A percentile compares a stretch with the other conserved stretches of the same genome.
Conservation (phyloP, 495 filamentous ascomycete genomes). For the Cercophora newfieldiana region DNA sequence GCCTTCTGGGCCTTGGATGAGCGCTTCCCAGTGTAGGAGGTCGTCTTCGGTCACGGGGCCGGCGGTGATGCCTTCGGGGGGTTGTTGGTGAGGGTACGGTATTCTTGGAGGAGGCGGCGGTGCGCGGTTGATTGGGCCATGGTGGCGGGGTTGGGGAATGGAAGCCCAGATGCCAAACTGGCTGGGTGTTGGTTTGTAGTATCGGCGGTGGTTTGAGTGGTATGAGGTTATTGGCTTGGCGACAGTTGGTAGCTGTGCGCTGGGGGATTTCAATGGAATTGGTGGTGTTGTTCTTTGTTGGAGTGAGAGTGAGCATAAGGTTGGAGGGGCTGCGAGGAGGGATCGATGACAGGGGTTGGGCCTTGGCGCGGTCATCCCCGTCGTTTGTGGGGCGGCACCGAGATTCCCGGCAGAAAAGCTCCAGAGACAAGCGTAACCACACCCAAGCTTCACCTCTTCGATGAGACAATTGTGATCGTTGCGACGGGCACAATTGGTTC, state of each 20-base stretch:
- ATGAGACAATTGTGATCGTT: neutral
- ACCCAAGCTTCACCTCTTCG: neutral
- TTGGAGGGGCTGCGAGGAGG: neutral
- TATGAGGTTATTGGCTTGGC: neutral
- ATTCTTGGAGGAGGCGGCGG: conserved; percentile 95
- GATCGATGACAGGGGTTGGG: neutral
- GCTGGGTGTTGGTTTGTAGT: neutral
- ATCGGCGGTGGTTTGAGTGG: neutral
- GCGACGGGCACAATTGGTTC: neutral
- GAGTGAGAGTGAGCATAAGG: neutral
- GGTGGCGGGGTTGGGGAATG: conserved; percentile 8
- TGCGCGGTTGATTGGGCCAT: conserved; percentile 73
- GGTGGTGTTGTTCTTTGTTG: conserved; percentile 3
- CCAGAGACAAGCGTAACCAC: neutral
- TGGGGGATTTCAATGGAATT: neutral
- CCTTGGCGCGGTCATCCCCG: neutral
- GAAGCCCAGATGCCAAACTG: no score
- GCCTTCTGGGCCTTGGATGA: conserved; percentile 92
- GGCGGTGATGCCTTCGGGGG: conserved; percentile 93
- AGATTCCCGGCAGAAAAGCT: conserved; percentile 1
- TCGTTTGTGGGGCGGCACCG: neutral
- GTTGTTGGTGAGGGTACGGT: conserved; percentile 72
- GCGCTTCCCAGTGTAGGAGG: conserved; percentile 93
- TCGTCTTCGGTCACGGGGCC: conserved; percentile 93
- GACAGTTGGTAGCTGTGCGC: neutral